These are phyloP conservation scores for Zopfia rhizophila DNA, from an alignment of 2,329 filamentous ascomycete species.

Conservation along the genomic window DNA sequence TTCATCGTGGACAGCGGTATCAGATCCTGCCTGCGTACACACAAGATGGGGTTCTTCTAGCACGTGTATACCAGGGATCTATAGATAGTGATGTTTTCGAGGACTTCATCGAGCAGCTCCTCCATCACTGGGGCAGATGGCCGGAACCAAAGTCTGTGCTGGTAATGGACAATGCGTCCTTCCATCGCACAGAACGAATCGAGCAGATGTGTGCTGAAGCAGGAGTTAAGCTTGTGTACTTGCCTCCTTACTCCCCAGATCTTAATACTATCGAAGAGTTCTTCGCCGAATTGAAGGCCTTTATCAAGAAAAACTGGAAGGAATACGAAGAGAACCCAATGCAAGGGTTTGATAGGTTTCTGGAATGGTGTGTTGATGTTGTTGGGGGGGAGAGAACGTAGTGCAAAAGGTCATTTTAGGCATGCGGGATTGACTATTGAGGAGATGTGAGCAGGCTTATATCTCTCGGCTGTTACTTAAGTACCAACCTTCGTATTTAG, in stretches of 20 bases:
- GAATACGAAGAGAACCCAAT: conserved; percentile 27
- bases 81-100: conserved; percentile 21
- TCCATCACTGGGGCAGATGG: conserved; percentile 27
- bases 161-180: conserved; percentile 23
- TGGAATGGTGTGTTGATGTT: conserved; percentile 39
- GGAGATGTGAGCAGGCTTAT: too few species aligned
- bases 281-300: conserved; percentile 50
- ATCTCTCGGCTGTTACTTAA: too few species aligned
- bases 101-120: conserved; percentile 24
- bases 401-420: conserved; percentile 38
- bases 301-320: conserved; percentile 42
- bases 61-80: conserved; percentile 14
- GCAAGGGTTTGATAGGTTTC: conserved; percentile 33
- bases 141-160: conserved; percentile 33
- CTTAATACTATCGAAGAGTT: conserved; percentile 53
- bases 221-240: conserved; percentile 45
- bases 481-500: too few species aligned
- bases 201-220: conserved; percentile 42
- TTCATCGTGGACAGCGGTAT: conserved; percentile 4
- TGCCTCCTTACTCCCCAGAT: conserved; percentile 51
- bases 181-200: conserved; percentile 32
- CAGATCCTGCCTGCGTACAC: conserved; percentile 10
- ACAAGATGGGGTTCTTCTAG: too few species aligned
- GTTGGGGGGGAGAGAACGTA: conserved; percentile 33
- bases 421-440: conserved; percentile 30